Conservation (phyloP, 208 protist species). For the Naegleria gruberi region DNA sequence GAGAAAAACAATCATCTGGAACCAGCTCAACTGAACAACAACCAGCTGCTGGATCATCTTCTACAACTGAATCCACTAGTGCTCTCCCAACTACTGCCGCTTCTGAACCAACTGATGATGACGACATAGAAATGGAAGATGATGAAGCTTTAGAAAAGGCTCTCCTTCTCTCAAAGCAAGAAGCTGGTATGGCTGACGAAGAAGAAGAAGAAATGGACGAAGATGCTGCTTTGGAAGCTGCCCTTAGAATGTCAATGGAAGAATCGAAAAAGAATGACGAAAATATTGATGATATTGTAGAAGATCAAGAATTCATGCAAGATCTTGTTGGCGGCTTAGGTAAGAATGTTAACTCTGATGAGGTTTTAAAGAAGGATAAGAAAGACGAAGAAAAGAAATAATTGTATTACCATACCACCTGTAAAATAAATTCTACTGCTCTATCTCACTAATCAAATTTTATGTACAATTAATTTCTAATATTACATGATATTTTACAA, state of each 20-base stretch:
- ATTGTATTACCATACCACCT: too few species aligned
- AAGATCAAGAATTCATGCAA: background rate
- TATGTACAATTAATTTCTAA: too few species aligned
- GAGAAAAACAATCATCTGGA: slow-evolving; percentile 34
- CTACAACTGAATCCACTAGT: background rate
- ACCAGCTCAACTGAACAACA: background rate
- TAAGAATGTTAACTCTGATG: background rate
- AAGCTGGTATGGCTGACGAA: slow-evolving; percentile 4
- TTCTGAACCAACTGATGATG: background rate
- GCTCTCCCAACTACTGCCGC: background rate
- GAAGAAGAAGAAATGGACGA: slow-evolving; percentile 37
- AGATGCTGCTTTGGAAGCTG: slow-evolving; percentile 36
- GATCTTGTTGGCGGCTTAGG: background rate
- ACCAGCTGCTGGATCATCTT: background rate
- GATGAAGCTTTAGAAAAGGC: slow-evolving; percentile 25
- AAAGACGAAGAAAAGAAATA: background rate
- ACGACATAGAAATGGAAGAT: slow-evolving; percentile 5
- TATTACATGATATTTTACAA: too few species aligned
- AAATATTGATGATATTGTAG: slow-evolving; percentile 3
- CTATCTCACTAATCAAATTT: too few species aligned
- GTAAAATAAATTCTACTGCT: too few species aligned
- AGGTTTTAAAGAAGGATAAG: background rate
- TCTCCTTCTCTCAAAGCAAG: slow-evolving; percentile 13
- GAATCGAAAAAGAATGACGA: background rate
- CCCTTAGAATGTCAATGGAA: background rate